Evolutionary conservation across 306 rosid species (phyloP), one percentile per base, ranked within the genome.

Genomic region (Citrullus mucosospermus): DNA sequence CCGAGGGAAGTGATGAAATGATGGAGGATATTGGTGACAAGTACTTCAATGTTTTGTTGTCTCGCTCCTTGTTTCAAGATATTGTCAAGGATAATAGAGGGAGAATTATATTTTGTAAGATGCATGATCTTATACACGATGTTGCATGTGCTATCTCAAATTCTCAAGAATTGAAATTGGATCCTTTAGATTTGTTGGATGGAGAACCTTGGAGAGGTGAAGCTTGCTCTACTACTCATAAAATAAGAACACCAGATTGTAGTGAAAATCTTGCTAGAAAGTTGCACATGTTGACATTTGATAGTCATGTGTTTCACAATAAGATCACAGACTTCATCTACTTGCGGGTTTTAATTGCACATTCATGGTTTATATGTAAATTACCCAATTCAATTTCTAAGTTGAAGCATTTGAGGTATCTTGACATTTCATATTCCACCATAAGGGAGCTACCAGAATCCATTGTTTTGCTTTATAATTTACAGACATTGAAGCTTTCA

Each of bases 81-180:
- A 78, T 57, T 7, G 16, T 0, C 17, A 46, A 4, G 38, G 74
- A 77, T 7, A 15, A 0, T 2, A 0, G 8, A 9, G 63, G 22
- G 9, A 20, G 15, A 14, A 36, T 39, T 15, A 25, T 10, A 4
- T 48, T 7, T 2, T 68, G 65, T 36, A 68, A 77, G 65, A 81
- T 81, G 81, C 84, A 77, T 13, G 81, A 77, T 77, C 80, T 77
- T 41, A 39, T 81, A 9, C 78, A 77, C 25, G 84, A 58, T 22
- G 78, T 81, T 36, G 84, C 84, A n/a, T 59, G 11, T 48, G 76
- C 51, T 44, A 61, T 63, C 51, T 16, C 48, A 11, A 38, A 28
- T 57, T 15, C 14, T 25, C 6, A 38, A 20, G 56, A 20, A 10
- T 20, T 78, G 61, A 51, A 14, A 30, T 20, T 15, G 63, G 43